Conservation (phyloP, 768 basidiomycete species). For the Rhodocollybia butyracea region DNA sequence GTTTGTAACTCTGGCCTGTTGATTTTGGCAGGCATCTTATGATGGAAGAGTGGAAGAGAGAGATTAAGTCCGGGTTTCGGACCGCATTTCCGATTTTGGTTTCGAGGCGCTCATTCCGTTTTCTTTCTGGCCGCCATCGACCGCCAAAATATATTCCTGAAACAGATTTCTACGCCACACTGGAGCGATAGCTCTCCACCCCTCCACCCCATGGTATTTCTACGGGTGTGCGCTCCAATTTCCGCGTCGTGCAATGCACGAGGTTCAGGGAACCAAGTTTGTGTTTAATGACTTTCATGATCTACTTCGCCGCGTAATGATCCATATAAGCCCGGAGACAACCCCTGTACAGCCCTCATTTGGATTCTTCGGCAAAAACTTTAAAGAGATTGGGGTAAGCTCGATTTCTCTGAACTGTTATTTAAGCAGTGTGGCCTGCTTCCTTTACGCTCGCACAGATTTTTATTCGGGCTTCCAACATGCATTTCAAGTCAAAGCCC, state of each 20-base stretch:
- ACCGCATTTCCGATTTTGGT: neutral
- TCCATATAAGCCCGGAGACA: neutral
- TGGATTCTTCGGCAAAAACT: neutral
- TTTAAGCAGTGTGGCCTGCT: neutral
- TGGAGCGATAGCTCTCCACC: neutral
- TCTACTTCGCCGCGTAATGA: neutral
- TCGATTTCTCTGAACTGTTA: neutral
- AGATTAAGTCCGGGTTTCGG: no score
- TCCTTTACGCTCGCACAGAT: constrained; percentile 4
- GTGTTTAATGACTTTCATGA: constrained; percentile 2
- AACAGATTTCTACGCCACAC: neutral
- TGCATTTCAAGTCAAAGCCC: constrained; percentile 7
- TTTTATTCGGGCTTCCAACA: constrained; percentile 1
- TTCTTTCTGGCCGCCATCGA: neutral
- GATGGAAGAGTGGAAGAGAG: no score
- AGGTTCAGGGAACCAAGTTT: neutral
- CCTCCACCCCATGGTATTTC: neutral
- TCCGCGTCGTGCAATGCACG: constrained; percentile 7
- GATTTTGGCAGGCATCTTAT: no score
- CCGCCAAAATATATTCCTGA: neutral
- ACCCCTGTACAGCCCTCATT: neutral
- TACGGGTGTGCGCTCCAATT: neutral
- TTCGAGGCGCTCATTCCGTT: neutral
- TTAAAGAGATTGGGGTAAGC: neutral
- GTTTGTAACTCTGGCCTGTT: no score